Conservation (phyloP, 805 yeast species). For the Metschnikowia colocasiae region DNA sequence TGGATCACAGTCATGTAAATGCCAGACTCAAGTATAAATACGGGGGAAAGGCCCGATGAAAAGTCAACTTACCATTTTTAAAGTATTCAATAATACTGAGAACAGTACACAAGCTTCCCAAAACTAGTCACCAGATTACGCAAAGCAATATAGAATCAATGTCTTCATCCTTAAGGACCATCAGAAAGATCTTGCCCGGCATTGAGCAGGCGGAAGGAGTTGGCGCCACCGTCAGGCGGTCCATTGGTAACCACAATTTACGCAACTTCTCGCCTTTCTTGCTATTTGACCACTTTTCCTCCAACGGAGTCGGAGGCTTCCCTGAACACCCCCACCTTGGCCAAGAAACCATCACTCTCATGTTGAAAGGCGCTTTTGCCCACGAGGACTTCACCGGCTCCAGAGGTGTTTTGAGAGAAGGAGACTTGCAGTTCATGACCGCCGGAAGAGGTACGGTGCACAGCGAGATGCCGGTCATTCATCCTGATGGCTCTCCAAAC, state of each 20-base stretch:
- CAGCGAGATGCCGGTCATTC: conserved; percentile 75
- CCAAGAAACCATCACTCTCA: conserved; percentile 72
- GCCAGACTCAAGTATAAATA: conserved; percentile 2
- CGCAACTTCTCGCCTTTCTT: conserved; percentile 79
- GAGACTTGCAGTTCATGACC: conserved; percentile 91
- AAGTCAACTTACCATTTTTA: background rate
- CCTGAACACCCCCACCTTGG: conserved; percentile 86
- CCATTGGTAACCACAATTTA: conserved; percentile 65
- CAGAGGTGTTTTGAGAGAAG: conserved; percentile 70
- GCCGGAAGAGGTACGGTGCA: conserved; percentile 88
- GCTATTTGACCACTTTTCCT: conserved; percentile 75
- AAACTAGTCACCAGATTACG: background rate
- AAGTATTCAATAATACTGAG: background rate
- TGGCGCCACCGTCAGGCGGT: conserved; percentile 82
- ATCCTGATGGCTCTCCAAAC: conserved; percentile 26
- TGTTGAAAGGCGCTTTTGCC: conserved; percentile 63
- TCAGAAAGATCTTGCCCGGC: conserved; percentile 41
- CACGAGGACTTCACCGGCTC: conserved; percentile 87
- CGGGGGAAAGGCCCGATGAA: too few species aligned
- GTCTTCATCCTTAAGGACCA: conserved; percentile 26
- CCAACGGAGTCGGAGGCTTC: conserved; percentile 65
- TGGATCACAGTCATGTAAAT: background rate
- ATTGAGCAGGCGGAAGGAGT: conserved; percentile 78
- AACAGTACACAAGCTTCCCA: too few species aligned
- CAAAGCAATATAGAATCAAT: conserved; percentile 5